Evolutionary conservation across 2,329 filamentous ascomycete species (phyloP).

Genomic region (Nannizzia gypsea): DNA sequence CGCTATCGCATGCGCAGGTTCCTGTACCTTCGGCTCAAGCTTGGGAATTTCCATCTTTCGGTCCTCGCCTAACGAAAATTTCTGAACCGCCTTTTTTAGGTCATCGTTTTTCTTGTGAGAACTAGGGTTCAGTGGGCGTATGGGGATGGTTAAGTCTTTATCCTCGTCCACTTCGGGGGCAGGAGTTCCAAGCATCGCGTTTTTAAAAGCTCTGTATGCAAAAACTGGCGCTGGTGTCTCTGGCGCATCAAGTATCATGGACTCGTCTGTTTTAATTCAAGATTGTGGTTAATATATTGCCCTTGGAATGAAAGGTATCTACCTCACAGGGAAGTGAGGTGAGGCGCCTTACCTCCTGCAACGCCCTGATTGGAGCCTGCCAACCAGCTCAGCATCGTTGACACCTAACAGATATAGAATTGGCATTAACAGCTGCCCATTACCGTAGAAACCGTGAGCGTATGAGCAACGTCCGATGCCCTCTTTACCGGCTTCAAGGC

Average conservation of each 20-base stretch:
- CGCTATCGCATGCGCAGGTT: slow-evolving; percentile 21
- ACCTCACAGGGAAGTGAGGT: slow-evolving; percentile 5
- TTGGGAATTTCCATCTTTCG: slow-evolving; percentile 3
- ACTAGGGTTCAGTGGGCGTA: slow-evolving; percentile 12
- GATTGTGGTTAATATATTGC: slow-evolving; percentile 6
- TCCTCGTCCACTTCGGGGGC: slow-evolving; percentile 42
- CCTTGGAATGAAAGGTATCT: background rate
- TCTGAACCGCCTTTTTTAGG: slow-evolving; percentile 13
- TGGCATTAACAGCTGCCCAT: background rate
- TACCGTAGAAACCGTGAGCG: background rate
- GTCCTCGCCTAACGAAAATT: slow-evolving; percentile 11
- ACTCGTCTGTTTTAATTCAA: slow-evolving; percentile 6
- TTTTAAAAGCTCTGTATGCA: slow-evolving; percentile 54
- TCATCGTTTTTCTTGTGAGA: slow-evolving; percentile 5
- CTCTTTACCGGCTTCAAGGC: too few relatives aligned
- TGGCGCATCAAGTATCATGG: slow-evolving; percentile 40
- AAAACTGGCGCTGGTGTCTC: slow-evolving; percentile 57
- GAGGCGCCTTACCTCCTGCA: slow-evolving; percentile 19
- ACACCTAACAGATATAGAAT: background rate
- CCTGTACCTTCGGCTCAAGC: slow-evolving; percentile 10
- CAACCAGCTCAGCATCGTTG: slow-evolving; percentile 26
- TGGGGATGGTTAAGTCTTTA: slow-evolving; percentile 16
- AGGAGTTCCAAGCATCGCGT: slow-evolving; percentile 43
- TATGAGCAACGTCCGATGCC: background rate
- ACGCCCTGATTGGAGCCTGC: slow-evolving; percentile 19